phyloP scores from a whole-genome alignment of 176 grass and related monocot genomes.

The Aegilops umbellulata region DNA sequence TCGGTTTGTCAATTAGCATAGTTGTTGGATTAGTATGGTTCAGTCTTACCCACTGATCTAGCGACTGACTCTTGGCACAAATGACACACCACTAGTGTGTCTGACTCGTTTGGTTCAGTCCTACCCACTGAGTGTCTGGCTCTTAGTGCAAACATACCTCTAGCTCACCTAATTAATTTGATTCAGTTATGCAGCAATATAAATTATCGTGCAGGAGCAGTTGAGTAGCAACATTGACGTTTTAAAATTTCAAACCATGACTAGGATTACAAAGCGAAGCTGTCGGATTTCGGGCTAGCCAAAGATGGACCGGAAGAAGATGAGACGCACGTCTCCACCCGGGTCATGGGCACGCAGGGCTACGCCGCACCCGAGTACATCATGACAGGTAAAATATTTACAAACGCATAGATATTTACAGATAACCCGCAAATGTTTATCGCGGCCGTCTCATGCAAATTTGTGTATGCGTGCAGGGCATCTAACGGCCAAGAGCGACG shows the following conservation, averaged over 20 bases:
- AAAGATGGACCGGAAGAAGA: conserved; percentile 81
- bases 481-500: conserved; percentile 81
- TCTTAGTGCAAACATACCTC: too few species aligned
- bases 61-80: background rate
- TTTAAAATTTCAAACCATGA: background rate
- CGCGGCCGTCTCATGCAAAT: background rate
- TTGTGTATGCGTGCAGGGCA: conserved; percentile 51
- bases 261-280: conserved; percentile 76
- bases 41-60: background rate
- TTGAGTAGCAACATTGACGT: background rate
- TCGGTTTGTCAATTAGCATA: background rate
- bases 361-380: conserved; percentile 98
- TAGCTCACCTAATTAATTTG: too few species aligned
- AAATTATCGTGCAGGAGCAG: background rate
- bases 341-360: conserved; percentile 96
- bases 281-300: conserved; percentile 92
- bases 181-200: background rate
- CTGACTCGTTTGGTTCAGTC: background rate
- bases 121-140: background rate
- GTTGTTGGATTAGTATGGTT: conserved; percentile 3
- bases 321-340: conserved; percentile 81
- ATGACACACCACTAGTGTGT: background rate
- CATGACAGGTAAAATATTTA: conserved; percentile 54
- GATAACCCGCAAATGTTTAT: too few species aligned
- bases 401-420: too few species aligned